These are phyloP conservation scores for Toxoplasma gondii DNA, from an alignment of 169 alveolate genomes.

Conservation along the genomic window DNA sequence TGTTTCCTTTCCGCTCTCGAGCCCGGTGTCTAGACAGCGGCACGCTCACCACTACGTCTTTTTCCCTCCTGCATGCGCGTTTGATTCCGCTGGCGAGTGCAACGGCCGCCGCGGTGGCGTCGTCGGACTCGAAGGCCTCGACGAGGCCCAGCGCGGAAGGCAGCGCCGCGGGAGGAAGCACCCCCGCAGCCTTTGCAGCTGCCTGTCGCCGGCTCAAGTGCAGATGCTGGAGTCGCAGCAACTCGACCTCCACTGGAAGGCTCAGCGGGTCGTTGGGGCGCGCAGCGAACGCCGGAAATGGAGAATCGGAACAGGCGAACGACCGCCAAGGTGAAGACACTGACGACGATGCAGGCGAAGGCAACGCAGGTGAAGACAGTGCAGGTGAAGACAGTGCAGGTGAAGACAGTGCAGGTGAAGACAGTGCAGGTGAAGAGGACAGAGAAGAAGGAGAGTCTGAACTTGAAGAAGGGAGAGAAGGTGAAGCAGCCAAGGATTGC, in stretches of 20 bases:
- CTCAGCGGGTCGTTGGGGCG: neutral
- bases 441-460: neutral
- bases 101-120: slow-evolving; percentile 35
- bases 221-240: slow-evolving; percentile 22
- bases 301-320: neutral
- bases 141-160: neutral
- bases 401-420: neutral
- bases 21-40: neutral
- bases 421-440: neutral
- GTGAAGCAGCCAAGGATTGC: neutral
- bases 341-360: neutral
- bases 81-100: slow-evolving; percentile 16
- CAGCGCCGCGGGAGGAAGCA: slow-evolving; percentile 15
- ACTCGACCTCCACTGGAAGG: slow-evolving; percentile 30
- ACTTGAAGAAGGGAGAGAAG: neutral
- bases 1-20: too few species aligned
- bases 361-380: neutral
- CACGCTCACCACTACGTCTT: slow-evolving; percentile 12
- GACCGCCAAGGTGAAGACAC: too few species aligned
- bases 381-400: neutral
- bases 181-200: neutral
- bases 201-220: neutral
- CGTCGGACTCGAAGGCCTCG: slow-evolving; percentile 26
- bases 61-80: neutral
- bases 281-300: neutral